These are phyloP conservation scores for Corymbia maculata DNA, from an alignment of 345 rosid species.

Conservation along the genomic window DNA sequence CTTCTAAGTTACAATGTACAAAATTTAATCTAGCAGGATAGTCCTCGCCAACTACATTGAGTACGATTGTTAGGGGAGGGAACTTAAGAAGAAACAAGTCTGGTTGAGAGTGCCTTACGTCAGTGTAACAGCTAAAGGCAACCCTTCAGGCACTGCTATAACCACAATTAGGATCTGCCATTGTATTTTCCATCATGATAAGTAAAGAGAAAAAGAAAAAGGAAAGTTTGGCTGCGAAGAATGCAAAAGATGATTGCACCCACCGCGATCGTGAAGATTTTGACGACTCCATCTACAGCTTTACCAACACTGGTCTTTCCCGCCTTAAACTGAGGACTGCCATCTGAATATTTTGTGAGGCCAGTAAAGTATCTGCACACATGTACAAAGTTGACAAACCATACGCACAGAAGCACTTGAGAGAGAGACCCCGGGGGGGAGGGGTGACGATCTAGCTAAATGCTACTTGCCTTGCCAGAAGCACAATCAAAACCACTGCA, in stretches of 20 bases:
- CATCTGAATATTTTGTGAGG: constrained; percentile 10
- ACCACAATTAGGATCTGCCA: constrained; percentile 9
- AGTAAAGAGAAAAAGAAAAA: background rate
- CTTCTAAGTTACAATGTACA: background rate
- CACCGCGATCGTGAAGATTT: constrained; percentile 18
- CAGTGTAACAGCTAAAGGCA: constrained; percentile 33
- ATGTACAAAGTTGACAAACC: background rate
- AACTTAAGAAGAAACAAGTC: background rate
- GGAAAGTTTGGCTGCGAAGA: background rate
- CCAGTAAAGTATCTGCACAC: constrained; percentile 18
- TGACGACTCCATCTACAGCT: constrained; percentile 14
- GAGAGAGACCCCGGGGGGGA: background rate
- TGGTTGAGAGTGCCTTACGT: background rate
- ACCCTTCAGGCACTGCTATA: constrained; percentile 27
- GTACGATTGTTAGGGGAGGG: background rate
- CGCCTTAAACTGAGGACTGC: constrained; percentile 2
- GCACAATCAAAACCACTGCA: constrained; percentile 6
- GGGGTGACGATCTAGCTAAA: background rate
- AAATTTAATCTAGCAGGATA: background rate
- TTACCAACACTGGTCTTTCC: constrained; percentile 5
- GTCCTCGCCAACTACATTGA: background rate
- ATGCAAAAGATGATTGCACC: background rate
- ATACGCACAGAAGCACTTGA: background rate
- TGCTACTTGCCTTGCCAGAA: background rate
- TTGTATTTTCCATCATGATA: background rate